phyloP scores from a whole-genome alignment of 345 rosid species.

The Psidium friedrichsthalianum region DNA sequence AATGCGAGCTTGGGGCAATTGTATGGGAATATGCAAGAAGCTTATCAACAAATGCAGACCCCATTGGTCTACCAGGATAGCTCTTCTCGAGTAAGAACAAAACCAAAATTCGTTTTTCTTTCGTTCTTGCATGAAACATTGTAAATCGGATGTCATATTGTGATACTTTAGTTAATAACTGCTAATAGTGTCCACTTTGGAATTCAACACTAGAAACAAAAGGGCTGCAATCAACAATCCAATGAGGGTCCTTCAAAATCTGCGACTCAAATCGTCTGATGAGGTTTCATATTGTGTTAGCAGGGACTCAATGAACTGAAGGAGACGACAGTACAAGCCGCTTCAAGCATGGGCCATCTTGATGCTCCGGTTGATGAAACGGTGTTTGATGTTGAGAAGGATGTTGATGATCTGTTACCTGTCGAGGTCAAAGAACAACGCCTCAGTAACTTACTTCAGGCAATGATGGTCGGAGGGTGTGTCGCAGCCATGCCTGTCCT shows the following conservation, averaged over 20 bases:
- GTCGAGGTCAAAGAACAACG: conserved; percentile 84
- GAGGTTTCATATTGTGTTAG: not conserved
- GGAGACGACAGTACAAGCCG: conserved; percentile 64
- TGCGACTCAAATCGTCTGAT: not conserved
- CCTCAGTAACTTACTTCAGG: conserved; percentile 64
- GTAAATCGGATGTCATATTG: not conserved
- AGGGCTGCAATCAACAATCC: not conserved
- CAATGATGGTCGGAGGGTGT: conserved; percentile 69
- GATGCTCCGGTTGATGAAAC: conserved; percentile 66
- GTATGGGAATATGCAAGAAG: conserved; percentile 78
- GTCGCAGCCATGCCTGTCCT: conserved; percentile 79
- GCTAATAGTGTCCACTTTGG: not conserved
- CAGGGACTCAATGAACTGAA: conserved; percentile 65
- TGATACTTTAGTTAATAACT: not conserved
- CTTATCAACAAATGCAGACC: conserved; percentile 78
- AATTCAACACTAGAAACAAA: not conserved
- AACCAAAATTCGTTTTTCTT: not conserved
- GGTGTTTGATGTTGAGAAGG: conserved; percentile 67
- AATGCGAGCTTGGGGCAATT: conserved; percentile 76
- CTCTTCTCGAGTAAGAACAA: conserved; percentile 14
- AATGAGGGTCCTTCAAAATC: not conserved
- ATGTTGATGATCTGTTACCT: conserved; percentile 68
- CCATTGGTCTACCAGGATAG: conserved; percentile 64
- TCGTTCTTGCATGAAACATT: not conserved
- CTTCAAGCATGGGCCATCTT: conserved; percentile 46